phyloP scores from a whole-genome alignment of 306 rosid genomes.

The Vigna unguiculata region DNA sequence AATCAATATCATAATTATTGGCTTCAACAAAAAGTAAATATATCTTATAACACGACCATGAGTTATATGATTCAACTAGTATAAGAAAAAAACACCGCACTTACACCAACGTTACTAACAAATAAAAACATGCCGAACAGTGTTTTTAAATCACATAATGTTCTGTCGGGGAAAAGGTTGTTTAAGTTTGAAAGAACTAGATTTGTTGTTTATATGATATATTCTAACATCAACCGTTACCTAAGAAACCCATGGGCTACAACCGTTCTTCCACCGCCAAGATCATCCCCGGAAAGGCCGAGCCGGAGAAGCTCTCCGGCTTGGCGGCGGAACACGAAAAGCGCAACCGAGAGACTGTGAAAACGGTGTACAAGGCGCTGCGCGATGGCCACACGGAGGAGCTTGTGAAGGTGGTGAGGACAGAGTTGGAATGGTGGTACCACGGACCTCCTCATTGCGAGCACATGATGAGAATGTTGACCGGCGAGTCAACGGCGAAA shows the following conservation, averaged over 20 bases:
- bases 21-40: too few relatives aligned
- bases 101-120: too few relatives aligned
- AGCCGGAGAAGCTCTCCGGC: neutral
- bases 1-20: too few relatives aligned
- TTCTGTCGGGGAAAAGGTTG: too few relatives aligned
- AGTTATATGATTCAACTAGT: too few relatives aligned
- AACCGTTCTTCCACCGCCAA: neutral
- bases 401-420: slow-evolving; percentile 13
- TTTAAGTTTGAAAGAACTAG: too few relatives aligned
- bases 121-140: too few relatives aligned
- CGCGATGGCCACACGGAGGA: slow-evolving; percentile 13
- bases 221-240: too few relatives aligned
- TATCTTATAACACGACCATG: too few relatives aligned
- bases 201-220: too few relatives aligned
- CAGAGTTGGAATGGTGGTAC: slow-evolving; percentile 50
- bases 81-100: too few relatives aligned
- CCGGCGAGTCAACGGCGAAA: slow-evolving; percentile 27
- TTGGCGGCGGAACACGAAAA: neutral
- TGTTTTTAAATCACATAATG: too few relatives aligned
- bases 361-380: slow-evolving; percentile 41
- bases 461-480: slow-evolving; percentile 44
- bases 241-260: neutral
- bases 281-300: neutral
- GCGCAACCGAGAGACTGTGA: slow-evolving; percentile 9
- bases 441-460: slow-evolving; percentile 45